These are phyloP conservation scores for Golubevia pallescens DNA, from an alignment of 1,284 basidiomycete species.

Conservation along the genomic window DNA sequence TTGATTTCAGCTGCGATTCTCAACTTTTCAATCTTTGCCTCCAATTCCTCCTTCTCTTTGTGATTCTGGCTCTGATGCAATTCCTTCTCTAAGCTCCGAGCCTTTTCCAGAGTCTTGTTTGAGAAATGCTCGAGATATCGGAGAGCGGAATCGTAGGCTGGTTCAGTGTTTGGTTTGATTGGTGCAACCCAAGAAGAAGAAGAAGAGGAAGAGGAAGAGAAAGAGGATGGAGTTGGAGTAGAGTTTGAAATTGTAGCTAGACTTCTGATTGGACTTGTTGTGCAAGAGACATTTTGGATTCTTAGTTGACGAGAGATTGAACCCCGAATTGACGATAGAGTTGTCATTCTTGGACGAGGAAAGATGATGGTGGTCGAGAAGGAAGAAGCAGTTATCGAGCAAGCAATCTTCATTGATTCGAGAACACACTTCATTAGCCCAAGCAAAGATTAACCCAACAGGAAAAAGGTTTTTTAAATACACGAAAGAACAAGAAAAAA, in stretches of 20 bases:
- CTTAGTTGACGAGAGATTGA: too few relatives aligned
- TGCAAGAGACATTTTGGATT: too few relatives aligned
- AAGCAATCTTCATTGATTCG: too few relatives aligned
- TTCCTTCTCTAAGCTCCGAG: conserved; percentile 13
- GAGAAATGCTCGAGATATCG: conserved; percentile 19
- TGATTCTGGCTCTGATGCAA: background rate
- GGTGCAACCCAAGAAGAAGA: conserved; percentile 39
- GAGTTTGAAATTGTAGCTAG: conserved; percentile 14
- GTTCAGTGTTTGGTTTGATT: conserved; percentile 28
- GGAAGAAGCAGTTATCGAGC: too few relatives aligned
- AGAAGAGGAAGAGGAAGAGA: conserved; percentile 44
- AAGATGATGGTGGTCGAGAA: too few relatives aligned
- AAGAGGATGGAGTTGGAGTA: conserved; percentile 35
- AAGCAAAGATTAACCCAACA: too few relatives aligned
- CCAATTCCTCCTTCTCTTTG: conserved; percentile 3
- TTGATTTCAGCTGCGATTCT: conserved; percentile 43
- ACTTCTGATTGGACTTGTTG: too few relatives aligned
- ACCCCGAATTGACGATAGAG: too few relatives aligned
- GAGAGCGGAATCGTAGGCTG: conserved; percentile 62
- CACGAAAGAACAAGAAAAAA: too few relatives aligned
- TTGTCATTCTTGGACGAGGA: too few relatives aligned
- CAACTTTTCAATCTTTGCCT: conserved; percentile 16
- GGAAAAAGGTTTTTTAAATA: too few relatives aligned
- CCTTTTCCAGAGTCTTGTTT: conserved; percentile 19
- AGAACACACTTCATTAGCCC: too few relatives aligned